phyloP scores from a whole-genome alignment of 208 protist genomes.

The Leishmania martiniquensis region DNA sequence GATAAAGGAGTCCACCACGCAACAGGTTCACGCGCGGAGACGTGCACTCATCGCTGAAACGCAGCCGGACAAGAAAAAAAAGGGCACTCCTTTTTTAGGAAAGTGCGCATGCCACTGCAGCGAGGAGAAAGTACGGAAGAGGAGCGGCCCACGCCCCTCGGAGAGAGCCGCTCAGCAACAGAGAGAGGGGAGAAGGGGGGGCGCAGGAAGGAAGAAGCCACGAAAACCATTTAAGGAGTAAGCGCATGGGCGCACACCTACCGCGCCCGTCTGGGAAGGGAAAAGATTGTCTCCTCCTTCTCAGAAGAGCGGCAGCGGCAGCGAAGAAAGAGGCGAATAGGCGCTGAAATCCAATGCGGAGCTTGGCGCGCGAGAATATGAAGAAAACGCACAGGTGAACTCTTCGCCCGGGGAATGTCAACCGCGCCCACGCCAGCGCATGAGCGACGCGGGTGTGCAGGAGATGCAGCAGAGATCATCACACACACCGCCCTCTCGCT shows the following conservation, averaged over 20 bases:
- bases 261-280: too few species aligned
- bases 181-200: neutral
- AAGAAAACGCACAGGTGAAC: neutral
- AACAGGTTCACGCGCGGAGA: neutral
- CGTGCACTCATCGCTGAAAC: neutral
- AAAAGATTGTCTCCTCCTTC: neutral
- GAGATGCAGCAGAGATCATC: neutral
- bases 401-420: neutral
- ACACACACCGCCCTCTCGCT: neutral
- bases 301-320: too few species aligned
- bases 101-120: neutral
- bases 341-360: too few species aligned
- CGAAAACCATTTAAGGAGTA: too few species aligned
- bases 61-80: neutral
- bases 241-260: too few species aligned
- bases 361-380: too few species aligned
- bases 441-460: neutral
- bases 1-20: neutral
- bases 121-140: too few species aligned
- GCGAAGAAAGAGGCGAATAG: too few species aligned
- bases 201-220: too few species aligned
- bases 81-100: neutral
- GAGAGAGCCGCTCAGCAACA: too few species aligned
- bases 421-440: neutral
- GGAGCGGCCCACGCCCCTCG: too few species aligned